Base-by-base conservation (phyloP, 805 yeast species). In the Ogataea zsoltii region DNA sequence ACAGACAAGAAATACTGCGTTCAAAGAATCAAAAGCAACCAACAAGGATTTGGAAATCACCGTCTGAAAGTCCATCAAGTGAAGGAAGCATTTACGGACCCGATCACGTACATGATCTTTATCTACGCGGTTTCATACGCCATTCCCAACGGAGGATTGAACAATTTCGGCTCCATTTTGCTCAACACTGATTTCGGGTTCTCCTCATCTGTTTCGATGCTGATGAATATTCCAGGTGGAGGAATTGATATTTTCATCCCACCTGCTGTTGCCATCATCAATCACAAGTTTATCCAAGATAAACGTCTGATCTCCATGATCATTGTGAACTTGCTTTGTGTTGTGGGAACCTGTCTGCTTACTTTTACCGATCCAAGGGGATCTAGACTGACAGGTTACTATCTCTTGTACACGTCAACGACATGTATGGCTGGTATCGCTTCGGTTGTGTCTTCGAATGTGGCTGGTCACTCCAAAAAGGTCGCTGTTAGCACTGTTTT, bases 381-480 rank as follows among this genome's bases (percentile, higher is more conserved):
- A 7, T 56, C 55, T 41, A 53, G 55, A 40, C 44, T 62, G 11
- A 59, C 66, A 11, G 67, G 68, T 28, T 60, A 58, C 34, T 68
- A 68, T 53, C 41, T 61, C 2, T 29, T 62, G 19, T 50, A 50
- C 30, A 51, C 55, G 21, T 43, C 58, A 6, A 58, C 65, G 10
- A 45, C 62, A 21, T 60, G 61, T 29, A 59, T 60, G 56, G 56
- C 58, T 43, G 59, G 64, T 37, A 44, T 54, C 17, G 48, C 58
- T 5, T 58, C 65, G 6, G 49, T 51, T 42, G 61, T 65, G 10
- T 46, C 58, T 19, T 57, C 70, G 2, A 63, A 68, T 32, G 63
- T 71, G 41, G 70, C 81, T 9, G 81, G 81, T 31, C 70, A 77
- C 51, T 76, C 83, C 7, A 79, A 72, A 79, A 62, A 75, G 70